Conservation (phyloP, 2,329 filamentous ascomycete species). For the Exophiala viscosa region DNA sequence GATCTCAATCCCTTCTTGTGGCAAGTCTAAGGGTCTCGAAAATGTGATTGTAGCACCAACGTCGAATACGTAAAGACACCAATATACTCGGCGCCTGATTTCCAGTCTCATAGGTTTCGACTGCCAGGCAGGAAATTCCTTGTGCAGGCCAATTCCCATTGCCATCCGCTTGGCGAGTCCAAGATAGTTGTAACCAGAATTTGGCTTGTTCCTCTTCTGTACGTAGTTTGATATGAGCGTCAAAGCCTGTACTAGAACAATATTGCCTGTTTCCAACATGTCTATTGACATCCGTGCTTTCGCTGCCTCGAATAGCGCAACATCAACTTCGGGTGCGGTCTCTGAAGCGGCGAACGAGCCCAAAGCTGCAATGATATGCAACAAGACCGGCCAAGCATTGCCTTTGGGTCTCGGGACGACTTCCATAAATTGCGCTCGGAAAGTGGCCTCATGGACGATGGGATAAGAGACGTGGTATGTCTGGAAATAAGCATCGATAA, state of each 20-base stretch:
- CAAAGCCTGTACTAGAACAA: constrained; percentile 34
- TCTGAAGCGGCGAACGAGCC: constrained; percentile 24
- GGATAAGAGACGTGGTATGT: constrained; percentile 31
- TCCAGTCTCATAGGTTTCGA: constrained; percentile 10
- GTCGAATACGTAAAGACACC: constrained; percentile 20
- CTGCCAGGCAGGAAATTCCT: constrained; percentile 33
- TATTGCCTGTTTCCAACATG: constrained; percentile 33
- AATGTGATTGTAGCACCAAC: constrained; percentile 20
- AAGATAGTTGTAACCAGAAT: constrained; percentile 50
- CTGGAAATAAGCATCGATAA: constrained; percentile 31
- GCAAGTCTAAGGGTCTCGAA: constrained; percentile 13
- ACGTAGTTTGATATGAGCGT: constrained; percentile 45
- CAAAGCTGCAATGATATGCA: constrained; percentile 30
- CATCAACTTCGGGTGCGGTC: constrained; percentile 19
- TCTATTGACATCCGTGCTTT: constrained; percentile 25
- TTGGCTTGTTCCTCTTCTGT: constrained; percentile 50
- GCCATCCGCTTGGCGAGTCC: constrained; percentile 51
- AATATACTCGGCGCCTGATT: constrained; percentile 15
- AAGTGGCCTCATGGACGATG: constrained; percentile 31
- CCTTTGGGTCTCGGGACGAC: constrained; percentile 18
- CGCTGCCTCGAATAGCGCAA: constrained; percentile 21
- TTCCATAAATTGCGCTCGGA: constrained; percentile 25
- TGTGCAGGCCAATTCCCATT: constrained; percentile 48
- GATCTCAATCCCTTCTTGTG: constrained; percentile 15
- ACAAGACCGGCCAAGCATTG: constrained; percentile 28